phyloP scores from a whole-genome alignment of 2,329 filamentous ascomycete species.

The Leptodontidium sp. region DNA sequence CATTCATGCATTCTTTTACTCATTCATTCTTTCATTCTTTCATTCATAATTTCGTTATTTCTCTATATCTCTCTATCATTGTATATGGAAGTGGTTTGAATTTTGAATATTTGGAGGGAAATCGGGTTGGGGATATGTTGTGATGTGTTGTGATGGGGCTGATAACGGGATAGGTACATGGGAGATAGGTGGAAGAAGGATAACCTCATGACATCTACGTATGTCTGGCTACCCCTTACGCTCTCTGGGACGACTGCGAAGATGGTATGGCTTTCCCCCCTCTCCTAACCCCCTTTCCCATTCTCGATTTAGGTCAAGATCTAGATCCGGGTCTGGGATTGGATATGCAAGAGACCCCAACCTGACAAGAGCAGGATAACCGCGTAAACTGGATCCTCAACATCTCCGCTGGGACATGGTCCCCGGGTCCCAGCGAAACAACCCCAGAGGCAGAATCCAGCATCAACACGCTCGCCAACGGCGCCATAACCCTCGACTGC shows the following conservation, averaged over 20 bases:
- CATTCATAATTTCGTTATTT: too few species aligned
- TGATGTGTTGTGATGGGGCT: background rate
- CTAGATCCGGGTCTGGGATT: too few species aligned
- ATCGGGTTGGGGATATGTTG: background rate
- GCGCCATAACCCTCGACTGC: constrained; percentile 57
- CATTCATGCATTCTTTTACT: too few species aligned
- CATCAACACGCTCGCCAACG: constrained; percentile 51
- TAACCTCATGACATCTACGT: constrained; percentile 68
- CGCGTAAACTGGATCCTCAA: constrained; percentile 63
- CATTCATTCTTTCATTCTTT: too few species aligned
- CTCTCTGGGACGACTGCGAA: constrained; percentile 60
- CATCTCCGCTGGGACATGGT: constrained; percentile 53
- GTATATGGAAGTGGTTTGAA: too few species aligned
- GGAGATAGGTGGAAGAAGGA: constrained; percentile 70
- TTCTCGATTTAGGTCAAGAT: background rate
- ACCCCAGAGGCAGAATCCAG: constrained; percentile 61
- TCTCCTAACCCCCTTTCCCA: background rate
- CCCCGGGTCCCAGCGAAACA: constrained; percentile 54
- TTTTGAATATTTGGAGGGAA: background rate
- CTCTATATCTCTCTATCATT: too few species aligned
- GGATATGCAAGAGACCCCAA: background rate
- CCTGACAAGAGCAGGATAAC: constrained; percentile 49
- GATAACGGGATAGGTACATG: constrained; percentile 59
- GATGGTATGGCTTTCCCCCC: constrained; percentile 46
- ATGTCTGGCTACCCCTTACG: constrained; percentile 69